Percentiles rank a stretch among this genome's conserved stretches.
phyloP scores from a whole-genome alignment of 768 basidiomycete genomes.

The Leccinum boreale region DNA sequence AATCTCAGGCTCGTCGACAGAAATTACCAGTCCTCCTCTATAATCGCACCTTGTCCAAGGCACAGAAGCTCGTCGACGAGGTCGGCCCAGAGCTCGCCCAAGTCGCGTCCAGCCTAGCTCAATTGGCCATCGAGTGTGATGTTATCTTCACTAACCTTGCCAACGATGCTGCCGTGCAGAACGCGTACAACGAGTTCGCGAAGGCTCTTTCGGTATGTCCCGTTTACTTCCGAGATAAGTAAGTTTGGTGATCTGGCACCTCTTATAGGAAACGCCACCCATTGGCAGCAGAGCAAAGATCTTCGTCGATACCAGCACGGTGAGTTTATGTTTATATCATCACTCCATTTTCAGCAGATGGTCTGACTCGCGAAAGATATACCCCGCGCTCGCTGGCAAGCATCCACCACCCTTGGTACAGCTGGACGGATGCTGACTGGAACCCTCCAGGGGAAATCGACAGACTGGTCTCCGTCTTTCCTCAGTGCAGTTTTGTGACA shows the following conservation, averaged over 20 bases:
- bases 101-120: slow-evolving; percentile 53
- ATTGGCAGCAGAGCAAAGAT: slow-evolving; percentile 50
- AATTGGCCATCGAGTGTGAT: slow-evolving; percentile 67
- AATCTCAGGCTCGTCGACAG: slow-evolving; percentile 39
- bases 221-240: not conserved
- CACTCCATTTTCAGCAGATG: not conserved
- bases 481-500: slow-evolving; percentile 62
- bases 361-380: slow-evolving; percentile 40
- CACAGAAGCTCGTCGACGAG: slow-evolving; percentile 53
- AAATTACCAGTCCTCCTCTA: slow-evolving; percentile 54
- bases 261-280: slow-evolving; percentile 38
- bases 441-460: slow-evolving; percentile 62
- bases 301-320: slow-evolving; percentile 84
- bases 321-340: slow-evolving; percentile 33
- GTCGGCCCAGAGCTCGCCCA: slow-evolving; percentile 51
- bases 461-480: slow-evolving; percentile 53
- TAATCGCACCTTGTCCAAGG: slow-evolving; percentile 68
- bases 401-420: not conserved
- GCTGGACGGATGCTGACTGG: not conserved
- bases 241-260: not conserved
- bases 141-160: slow-evolving; percentile 73
- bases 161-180: slow-evolving; percentile 66
- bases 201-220: slow-evolving; percentile 51
- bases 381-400: slow-evolving; percentile 50
- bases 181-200: slow-evolving; percentile 58